These are phyloP conservation scores for Angomonas ambiguus DNA, from an alignment of 208 protist genomes.

Conservation along the genomic window DNA sequence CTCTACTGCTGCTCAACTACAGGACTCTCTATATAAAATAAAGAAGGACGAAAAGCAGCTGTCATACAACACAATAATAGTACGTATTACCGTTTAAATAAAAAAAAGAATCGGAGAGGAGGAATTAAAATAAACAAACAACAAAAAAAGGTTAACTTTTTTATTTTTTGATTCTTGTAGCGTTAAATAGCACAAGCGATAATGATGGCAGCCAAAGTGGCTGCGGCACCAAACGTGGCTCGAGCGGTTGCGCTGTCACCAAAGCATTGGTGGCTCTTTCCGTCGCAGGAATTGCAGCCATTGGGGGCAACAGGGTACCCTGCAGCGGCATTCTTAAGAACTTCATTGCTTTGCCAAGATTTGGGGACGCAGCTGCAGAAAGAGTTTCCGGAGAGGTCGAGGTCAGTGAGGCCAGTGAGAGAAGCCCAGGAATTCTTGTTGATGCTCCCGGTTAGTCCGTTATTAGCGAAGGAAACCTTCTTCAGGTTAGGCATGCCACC, in stretches of 20 bases:
- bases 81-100: too few relatives aligned
- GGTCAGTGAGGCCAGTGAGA: neutral
- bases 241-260: neutral
- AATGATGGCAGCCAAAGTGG: neutral
- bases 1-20: too few relatives aligned
- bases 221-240: neutral
- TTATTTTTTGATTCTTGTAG: too few relatives aligned
- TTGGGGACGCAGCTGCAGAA: slow-evolving; percentile 14
- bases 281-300: neutral
- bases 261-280: neutral
- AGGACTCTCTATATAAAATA: too few relatives aligned
- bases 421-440: slow-evolving; percentile 5
- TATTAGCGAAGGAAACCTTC: slow-evolving; percentile 13
- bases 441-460: slow-evolving; percentile 15
- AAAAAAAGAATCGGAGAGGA: too few relatives aligned
- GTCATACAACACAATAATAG: too few relatives aligned
- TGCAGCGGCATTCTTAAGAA: slow-evolving; percentile 9
- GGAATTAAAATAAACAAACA: too few relatives aligned
- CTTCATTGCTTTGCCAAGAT: slow-evolving; percentile 7
- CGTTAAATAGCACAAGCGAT: too few relatives aligned
- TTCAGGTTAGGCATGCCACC: slow-evolving; percentile 12
- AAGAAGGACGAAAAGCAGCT: too few relatives aligned
- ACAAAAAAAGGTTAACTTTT: too few relatives aligned
- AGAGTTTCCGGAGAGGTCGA: slow-evolving; percentile 12
- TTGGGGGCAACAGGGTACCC: neutral